Conservation (phyloP, 78 protist species). For the Guillardia theta region DNA sequence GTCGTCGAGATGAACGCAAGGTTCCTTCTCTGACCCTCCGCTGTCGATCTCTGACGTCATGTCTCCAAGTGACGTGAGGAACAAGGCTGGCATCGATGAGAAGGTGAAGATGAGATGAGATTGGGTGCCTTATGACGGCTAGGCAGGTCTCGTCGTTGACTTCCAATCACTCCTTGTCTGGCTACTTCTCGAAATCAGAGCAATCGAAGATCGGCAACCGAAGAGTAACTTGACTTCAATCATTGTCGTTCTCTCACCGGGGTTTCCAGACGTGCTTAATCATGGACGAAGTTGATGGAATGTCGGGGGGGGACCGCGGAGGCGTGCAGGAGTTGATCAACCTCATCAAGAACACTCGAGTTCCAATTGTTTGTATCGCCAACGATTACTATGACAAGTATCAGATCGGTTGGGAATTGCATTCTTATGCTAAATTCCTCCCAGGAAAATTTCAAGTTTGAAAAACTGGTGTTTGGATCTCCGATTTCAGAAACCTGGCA, state of each 20-base stretch:
- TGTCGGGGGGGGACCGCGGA: conserved; percentile 95
- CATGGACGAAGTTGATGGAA: conserved; percentile 98
- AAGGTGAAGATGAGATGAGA: too few species aligned
- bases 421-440: neutral
- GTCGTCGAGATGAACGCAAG: conserved; percentile 95
- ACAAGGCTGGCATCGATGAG: conserved; percentile 58
- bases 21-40: too few species aligned
- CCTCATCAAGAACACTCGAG: conserved; percentile 55
- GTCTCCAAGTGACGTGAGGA: conserved; percentile 85
- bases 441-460: conserved; percentile 72
- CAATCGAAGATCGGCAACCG: neutral
- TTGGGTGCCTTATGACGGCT: neutral
- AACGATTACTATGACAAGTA: conserved; percentile 78
- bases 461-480: conserved; percentile 76
- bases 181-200: neutral
- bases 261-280: conserved; percentile 40
- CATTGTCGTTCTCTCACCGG: neutral
- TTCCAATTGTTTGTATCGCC: conserved; percentile 96
- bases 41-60: too few species aligned
- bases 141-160: neutral
- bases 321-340: conserved; percentile 78
- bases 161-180: neutral
- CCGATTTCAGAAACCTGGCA: conserved; percentile 61
- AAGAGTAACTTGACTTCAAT: neutral
- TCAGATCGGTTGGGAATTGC: neutral